These are phyloP conservation scores for Ophiocytium majus DNA, from an alignment of 352 stramenopile species.

Conservation along the genomic window DNA sequence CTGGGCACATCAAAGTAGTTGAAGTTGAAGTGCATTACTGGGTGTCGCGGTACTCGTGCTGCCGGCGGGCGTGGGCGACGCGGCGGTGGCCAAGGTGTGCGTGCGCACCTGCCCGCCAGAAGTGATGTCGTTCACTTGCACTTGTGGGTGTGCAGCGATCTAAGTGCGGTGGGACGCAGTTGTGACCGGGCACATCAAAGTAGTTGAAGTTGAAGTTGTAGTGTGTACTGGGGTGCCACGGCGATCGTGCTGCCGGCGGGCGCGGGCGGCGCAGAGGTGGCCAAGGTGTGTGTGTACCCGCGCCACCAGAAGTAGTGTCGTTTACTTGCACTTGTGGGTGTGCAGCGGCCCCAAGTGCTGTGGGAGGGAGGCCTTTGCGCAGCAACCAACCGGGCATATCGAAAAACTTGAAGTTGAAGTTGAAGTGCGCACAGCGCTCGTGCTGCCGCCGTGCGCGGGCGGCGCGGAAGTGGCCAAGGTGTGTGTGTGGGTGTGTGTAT, in stretches of 20 bases:
- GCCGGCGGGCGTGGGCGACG: background rate
- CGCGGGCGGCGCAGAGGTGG: conserved; percentile 2
- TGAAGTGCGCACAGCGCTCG: background rate
- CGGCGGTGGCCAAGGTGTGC: background rate
- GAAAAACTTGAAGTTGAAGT: background rate
- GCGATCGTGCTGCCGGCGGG: conserved; percentile 31
- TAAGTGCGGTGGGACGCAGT: background rate
- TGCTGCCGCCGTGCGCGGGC: background rate
- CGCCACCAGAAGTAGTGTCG: conserved; percentile 3
- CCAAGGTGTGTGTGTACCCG: too few relatives aligned
- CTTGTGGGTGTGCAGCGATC: background rate
- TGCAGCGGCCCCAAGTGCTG: background rate
- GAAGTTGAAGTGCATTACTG: background rate
- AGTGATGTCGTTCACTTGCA: background rate
- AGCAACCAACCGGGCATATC: background rate
- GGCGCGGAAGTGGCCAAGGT: background rate
- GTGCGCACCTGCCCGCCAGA: too few relatives aligned
- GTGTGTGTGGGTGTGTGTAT: background rate
- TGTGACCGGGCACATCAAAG: background rate
- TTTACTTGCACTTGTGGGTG: background rate
- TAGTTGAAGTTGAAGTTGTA: background rate
- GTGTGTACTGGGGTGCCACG: background rate
- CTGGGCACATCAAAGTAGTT: background rate
- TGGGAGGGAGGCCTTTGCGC: background rate
- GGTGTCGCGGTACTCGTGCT: conserved; percentile 35